Evolutionary conservation across 1,139 yeast genomes (phyloP), one percentile per base, ranked within the genome.

Genomic region (Pneumocystis oryctolagi): DNA sequence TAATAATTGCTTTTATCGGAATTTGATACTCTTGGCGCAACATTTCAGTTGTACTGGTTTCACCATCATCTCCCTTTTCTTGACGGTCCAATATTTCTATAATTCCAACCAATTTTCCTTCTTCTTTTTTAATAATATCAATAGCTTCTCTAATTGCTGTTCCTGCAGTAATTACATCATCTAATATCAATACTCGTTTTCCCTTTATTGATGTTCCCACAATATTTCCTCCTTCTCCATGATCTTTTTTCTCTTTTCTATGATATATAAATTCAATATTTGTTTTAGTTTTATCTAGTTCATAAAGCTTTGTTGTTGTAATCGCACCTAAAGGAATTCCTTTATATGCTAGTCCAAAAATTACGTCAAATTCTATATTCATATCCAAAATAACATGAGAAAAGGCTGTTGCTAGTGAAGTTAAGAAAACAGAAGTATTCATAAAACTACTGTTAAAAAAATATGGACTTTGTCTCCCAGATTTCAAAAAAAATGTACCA

Each of bases 151-250:
- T 87, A 73, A 90, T 89, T 63, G 98, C 98, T 65, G 97, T 92
- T 56, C 98, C 98, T 2, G 98, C 97, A 65, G 97, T 92, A 84
- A 92, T 90, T 61, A 92, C 97, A 71, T 92, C 98, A 74, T 92
- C 98, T 68, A 92, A 89, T 70, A 92, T 86, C 71, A 92, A 78
- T 40, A 89, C 82, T 66, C 79, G 80, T 74, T 89, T 86, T 64
- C 82, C 87, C 66, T 80, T 79, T 70, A 92, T 80, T 3, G 82
- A 75, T 59, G 88, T 83, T 40, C 98, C 98, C 56, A 92, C 98
- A 71, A 92, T 87, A 65, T 82, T 82, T 20, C 98, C 98, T 67
- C 98, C 98, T 77, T 92, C 98, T 63, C 98, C 98, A 73, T 92
- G 98, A 71, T 90, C 97, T 76, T 92, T 92, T 80, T 87, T 88